Base-by-base conservation (phyloP, 768 basidiomycete genomes). In the Lactarius trivialis region DNA sequence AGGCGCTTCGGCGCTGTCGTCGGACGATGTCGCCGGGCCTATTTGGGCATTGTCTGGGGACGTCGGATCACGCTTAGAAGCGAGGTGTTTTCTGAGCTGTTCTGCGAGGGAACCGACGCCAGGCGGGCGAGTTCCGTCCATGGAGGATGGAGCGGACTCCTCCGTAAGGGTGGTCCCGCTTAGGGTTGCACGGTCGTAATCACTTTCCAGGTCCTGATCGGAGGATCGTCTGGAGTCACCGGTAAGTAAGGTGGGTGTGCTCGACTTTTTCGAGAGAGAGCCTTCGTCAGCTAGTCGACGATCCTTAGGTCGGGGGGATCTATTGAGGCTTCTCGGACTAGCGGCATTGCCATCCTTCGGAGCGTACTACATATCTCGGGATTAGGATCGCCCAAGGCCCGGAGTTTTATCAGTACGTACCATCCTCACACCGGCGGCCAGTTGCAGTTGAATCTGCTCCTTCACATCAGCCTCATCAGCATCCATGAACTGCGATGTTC, bases 401-500 rank as follows among this genome's bases (percentile, higher is more conserved):
- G 49, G 32, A 17, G 43, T 2, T 14, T 30, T 39, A 32, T 50
- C 17, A n/a, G 58, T 36, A 77, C 82, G 65, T 70, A 93, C 89
- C 63, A 89, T 77, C 59, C 81, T 84, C 17, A 82, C 85, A 37
- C 89, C 91, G 60, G 85, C 86, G 36, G 82, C 86, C 33, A 95
- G 74, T 63, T 91, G 91, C 64, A 89, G 85, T 69, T 93, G 90
- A 50, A 96, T 90, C 71, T 95, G 92, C 69, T 89, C 87, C 66
- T 89, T 83, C 8, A 90, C 91, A 67, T 86, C 79, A 14, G 82
- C 85, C 57, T 91, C 91, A 67, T 93, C 91, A 4, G 91, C 91
- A 72, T 93, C 91, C 86, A 91, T 87, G 69, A 93, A 93, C 68
- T 92, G 91, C 12, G 91, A 93, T 3, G 81, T 79, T 7, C 83